A percentile compares a stretch with the other conserved stretches of the same genome.
Evolutionary conservation across 108 stramenopile species (phyloP).

Genomic region (Fragilariopsis cylindrus): DNA sequence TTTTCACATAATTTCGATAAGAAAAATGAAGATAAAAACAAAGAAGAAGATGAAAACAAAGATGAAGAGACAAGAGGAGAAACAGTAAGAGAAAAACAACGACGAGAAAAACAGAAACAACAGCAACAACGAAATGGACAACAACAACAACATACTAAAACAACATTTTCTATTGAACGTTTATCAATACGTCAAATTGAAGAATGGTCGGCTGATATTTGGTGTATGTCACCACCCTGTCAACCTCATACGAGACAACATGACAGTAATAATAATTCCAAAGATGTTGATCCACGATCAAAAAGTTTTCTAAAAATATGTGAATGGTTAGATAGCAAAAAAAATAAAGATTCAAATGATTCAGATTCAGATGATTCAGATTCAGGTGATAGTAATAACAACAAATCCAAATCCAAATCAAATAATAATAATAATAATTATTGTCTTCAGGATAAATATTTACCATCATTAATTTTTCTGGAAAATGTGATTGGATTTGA

Average conservation of each 20-base stretch:
- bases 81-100: no score
- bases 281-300: slow-evolving; percentile 23
- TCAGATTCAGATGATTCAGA: not conserved
- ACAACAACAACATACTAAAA: slow-evolving; percentile 23
- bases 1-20: slow-evolving; percentile 62
- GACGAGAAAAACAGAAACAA: no score
- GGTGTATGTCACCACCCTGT: slow-evolving; percentile 90
- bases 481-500: slow-evolving; percentile 95
- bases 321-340: not conserved
- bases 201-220: slow-evolving; percentile 59
- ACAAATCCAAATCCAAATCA: no score
- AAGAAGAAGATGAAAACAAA: no score
- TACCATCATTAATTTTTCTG: slow-evolving; percentile 68
- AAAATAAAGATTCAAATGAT: not conserved
- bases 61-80: no score
- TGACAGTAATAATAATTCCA: not conserved
- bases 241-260: slow-evolving; percentile 76
- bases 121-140: not conserved
- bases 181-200: slow-evolving; percentile 49
- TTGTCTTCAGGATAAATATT: slow-evolving; percentile 46
- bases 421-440: slow-evolving; percentile 66
- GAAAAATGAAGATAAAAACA: not conserved
- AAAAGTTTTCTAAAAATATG: slow-evolving; percentile 11
- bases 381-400: not conserved
- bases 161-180: slow-evolving; percentile 52